Conservation (phyloP, 176 grass and related monocot genomes). For the Ensete glaucum region DNA sequence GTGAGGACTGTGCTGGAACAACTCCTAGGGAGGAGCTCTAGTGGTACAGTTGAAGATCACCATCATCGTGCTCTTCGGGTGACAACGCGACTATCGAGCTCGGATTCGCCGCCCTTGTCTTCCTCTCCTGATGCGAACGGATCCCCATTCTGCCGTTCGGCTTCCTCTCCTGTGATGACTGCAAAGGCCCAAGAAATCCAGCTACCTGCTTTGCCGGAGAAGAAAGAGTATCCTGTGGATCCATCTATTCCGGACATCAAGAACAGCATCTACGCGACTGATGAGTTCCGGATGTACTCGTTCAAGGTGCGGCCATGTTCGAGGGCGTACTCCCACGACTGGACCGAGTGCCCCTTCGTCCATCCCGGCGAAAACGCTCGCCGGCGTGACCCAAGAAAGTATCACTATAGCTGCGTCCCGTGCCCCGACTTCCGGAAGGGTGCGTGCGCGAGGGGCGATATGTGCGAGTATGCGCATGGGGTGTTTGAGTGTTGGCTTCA, state of each 20-base stretch:
- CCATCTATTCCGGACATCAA: constrained; percentile 85
- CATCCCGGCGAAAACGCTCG: constrained; percentile 97
- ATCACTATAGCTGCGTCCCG: constrained; percentile 74
- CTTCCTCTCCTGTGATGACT: constrained; percentile 11
- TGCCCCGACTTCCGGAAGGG: constrained; percentile 97
- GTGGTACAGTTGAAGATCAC: background rate
- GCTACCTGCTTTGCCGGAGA: constrained; percentile 19
- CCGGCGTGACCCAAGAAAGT: constrained; percentile 81
- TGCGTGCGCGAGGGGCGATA: constrained; percentile 56
- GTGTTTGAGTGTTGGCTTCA: constrained; percentile 92
- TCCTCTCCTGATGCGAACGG: constrained; percentile 4
- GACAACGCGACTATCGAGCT: constrained; percentile 19
- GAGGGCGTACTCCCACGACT: constrained; percentile 93
- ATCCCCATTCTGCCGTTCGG: constrained; percentile 11
- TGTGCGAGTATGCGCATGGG: constrained; percentile 77
- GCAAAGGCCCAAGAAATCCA: constrained; percentile 14
- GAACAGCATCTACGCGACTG: constrained; percentile 79
- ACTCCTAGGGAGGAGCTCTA: constrained; percentile 2
- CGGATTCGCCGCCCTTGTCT: constrained; percentile 24
- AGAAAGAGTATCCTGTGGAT: constrained; percentile 89
- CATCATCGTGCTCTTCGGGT: constrained; percentile 22
- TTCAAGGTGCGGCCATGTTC: constrained; percentile 99
- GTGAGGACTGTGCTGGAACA: constrained; percentile 3
- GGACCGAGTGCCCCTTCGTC: constrained; percentile 99
- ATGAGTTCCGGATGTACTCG: constrained; percentile 96